Evolutionary conservation across 192 early-diverging fungal species (phyloP).

Genomic region (Backusella westeae): DNA sequence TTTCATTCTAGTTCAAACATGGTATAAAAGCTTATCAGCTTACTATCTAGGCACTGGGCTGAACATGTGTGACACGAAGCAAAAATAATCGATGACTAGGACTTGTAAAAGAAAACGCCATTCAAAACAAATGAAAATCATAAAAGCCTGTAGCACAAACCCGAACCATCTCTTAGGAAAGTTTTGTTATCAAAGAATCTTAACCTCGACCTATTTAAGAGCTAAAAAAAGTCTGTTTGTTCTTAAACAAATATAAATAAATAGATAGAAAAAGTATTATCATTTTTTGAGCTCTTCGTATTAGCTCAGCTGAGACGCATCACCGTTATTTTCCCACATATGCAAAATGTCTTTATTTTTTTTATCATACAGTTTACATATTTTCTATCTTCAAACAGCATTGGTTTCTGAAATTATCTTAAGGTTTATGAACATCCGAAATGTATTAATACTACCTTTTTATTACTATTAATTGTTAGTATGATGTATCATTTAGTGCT

Average conservation of each 20-base stretch:
- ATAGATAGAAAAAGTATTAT: conserved; percentile 3
- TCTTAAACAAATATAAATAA: neutral
- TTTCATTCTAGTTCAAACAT: conserved; percentile 8
- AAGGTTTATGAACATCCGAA: neutral
- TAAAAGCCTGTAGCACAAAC: neutral
- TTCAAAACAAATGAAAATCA: conserved; percentile 7
- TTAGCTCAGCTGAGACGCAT: neutral
- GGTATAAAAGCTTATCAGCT: neutral
- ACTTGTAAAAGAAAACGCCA: conserved; percentile 1
- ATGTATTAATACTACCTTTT: neutral
- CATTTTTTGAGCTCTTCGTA: neutral
- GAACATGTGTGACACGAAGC: neutral
- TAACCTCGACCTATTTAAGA: neutral
- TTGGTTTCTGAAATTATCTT: neutral
- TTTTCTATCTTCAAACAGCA: neutral
- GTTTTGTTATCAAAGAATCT: neutral
- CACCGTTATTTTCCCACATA: neutral
- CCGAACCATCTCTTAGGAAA: neutral
- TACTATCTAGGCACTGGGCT: conserved; percentile 4
- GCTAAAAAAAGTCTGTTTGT: neutral
- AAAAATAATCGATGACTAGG: neutral
- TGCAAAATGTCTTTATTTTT: neutral
- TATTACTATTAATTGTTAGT: neutral
- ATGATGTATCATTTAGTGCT: neutral
- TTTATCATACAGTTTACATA: neutral